phyloP scores from a whole-genome alignment of 139 green algal genomes.

The Pycnococcus provasolii region DNA sequence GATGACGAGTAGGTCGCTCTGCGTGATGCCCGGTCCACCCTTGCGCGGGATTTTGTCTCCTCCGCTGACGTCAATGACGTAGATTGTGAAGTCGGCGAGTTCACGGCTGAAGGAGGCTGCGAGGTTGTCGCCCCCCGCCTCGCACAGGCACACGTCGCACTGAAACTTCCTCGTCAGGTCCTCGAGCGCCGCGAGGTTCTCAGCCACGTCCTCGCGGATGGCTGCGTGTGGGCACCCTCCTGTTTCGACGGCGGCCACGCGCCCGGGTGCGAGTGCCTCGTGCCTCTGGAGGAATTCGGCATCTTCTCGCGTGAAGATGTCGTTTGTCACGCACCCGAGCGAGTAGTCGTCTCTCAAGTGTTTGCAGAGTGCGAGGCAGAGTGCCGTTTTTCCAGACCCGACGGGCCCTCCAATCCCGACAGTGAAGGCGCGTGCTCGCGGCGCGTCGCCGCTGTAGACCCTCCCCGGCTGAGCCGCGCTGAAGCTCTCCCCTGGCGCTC shows the following conservation, averaged over 20 bases:
- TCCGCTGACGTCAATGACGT: slow-evolving; percentile 43
- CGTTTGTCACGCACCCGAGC: slow-evolving; percentile 34
- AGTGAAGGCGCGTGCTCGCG: slow-evolving; percentile 28
- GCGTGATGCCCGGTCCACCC: slow-evolving; percentile 41
- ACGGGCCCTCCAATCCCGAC: slow-evolving; percentile 40
- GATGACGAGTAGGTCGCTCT: slow-evolving; percentile 41
- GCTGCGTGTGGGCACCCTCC: slow-evolving; percentile 42
- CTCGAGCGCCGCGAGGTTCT: slow-evolving; percentile 37
- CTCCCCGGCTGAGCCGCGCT: slow-evolving; percentile 12
- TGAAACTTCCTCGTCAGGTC: slow-evolving; percentile 30
- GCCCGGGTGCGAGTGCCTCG: slow-evolving; percentile 28
- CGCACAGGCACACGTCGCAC: slow-evolving; percentile 33
- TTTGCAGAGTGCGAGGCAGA: slow-evolving; percentile 35
- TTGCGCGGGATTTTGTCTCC: slow-evolving; percentile 46
- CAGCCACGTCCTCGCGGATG: slow-evolving; percentile 41
- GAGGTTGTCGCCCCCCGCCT: slow-evolving; percentile 40
- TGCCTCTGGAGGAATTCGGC: slow-evolving; percentile 38
- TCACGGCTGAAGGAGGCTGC: slow-evolving; percentile 41
- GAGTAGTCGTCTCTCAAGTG: slow-evolving; percentile 33
- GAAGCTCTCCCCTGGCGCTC: not conserved
- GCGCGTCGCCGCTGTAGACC: too few relatives aligned
- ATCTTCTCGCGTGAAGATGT: slow-evolving; percentile 46
- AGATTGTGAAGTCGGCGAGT: slow-evolving; percentile 45
- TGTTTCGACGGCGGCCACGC: slow-evolving; percentile 41
- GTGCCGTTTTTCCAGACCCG: slow-evolving; percentile 37